Evolutionary conservation across 169 alveolate genomes (phyloP), one percentile per base, ranked within the genome.

Genomic region (Plasmodium billcollinsi): DNA sequence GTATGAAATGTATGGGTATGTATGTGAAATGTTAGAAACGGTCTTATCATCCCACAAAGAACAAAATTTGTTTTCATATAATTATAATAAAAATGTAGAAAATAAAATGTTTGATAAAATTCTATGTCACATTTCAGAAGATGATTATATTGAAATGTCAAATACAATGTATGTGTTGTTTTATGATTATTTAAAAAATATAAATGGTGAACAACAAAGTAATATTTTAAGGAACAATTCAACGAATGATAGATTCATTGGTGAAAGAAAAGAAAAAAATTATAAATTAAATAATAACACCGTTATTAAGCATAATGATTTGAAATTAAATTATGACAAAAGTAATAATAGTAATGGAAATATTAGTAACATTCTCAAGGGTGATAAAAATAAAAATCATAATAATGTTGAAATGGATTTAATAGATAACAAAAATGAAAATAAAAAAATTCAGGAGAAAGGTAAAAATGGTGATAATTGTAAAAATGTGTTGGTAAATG

Each of bases 101-200:
- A 66, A 66, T 52, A 78, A 66, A 59, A 29, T 78, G 33, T 78
- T 78, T 29, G 89, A 78, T 39, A 65, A 78, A 43, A 65, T 78
- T 63, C 11, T 61, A 43, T 65, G 54, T 21, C 67, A 21, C 24
- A 78, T 78, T 65, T 78, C 89, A 21, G 89, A 78, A 52, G 89
- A 78, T 78, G 89, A 78, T 33, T 78, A 78, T 78, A 78, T 78
- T 59, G 89, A 78, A 78, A 78, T 78, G 43, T 78, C 89, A 65
- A 78, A 78, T 61, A 78, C 89, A 5, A 20, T 67, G 9, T 78
- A 50, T 78, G 69, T 78, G 49, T 39, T 78, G 33, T 65, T 65
- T 66, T 78, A 50, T 78, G 89, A 78, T 43, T 78, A 78, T 66
- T 78, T 78, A 9, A 56, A 65, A 78, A 52, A 21, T 29, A 49